Evolutionary conservation across 1,284 basidiomycete species (phyloP), one percentile per base, ranked within the genome.

Genomic region (Gomphus bonarii): DNA sequence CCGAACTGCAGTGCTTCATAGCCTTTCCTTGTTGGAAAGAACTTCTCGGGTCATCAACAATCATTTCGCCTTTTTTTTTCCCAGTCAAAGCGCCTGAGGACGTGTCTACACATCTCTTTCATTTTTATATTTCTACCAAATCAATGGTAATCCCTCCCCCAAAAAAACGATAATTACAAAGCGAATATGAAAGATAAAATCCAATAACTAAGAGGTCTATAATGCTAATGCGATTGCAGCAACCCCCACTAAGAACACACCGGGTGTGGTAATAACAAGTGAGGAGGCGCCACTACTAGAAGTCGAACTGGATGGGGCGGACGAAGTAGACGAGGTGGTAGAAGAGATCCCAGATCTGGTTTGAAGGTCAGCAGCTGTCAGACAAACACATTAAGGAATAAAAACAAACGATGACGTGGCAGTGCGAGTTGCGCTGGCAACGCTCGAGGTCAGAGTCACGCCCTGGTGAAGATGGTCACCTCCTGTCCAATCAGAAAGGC

Each of bases 391-490:
- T 8, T 11, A 22, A 22, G 33, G 3, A 8, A 33, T 46, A 16
- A 14, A 40, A 46, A 43, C 46, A 20, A 33, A 46, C 31, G 53
- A 11, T 6, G 53, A 55, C 16, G 20, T 12, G 7, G 16, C 30
- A 35, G 53, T 9, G 35, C 20, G 46, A 50, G 31, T 50, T 25
- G 55, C 31, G 48, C 46, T 35, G 5, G 18, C 8, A 46, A 14
- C 14, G 49, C 31, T 36, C 16, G 54, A 46, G 33, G 58, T 61
- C 35, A 63, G 36, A 14, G 43, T 58, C n/a, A 61, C 53, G 40
- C 60, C 60, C 51, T 61, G 35, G 16, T 16, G 16, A 42, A 47
- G 22, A 20, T 36, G 36, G 31, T 25, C 52, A 54, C 22, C 9
- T 33, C 12, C 30, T 53, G 33, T 44, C 20, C 20, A 0, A 30